Conservation (phyloP, 306 rosid genomes). For the Glycyrrhiza uralensis region DNA sequence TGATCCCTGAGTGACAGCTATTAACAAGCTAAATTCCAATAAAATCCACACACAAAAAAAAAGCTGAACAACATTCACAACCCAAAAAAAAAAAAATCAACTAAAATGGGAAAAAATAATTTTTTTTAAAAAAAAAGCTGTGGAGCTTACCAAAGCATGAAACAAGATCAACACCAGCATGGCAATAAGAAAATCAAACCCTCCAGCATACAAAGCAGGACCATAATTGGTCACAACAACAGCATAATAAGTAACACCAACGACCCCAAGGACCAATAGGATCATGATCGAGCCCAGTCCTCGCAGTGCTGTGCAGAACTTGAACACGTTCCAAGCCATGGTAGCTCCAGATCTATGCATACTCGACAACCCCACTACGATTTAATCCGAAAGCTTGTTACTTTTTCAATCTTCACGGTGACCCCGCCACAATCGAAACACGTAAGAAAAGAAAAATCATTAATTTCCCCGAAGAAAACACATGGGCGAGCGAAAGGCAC, state of each 20-base stretch:
- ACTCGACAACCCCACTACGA: slow-evolving; percentile 26
- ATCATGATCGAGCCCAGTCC: slow-evolving; percentile 99
- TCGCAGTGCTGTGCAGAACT: slow-evolving; percentile 94
- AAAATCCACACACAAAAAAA: neutral
- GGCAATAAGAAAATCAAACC: slow-evolving; percentile 67
- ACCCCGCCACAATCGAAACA: slow-evolving; percentile 12
- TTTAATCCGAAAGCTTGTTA: slow-evolving; percentile 11
- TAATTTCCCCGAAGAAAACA: slow-evolving; percentile 1
- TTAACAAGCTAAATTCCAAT: slow-evolving; percentile 9
- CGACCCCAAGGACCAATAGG: slow-evolving; percentile 91
- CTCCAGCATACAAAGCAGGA: slow-evolving; percentile 70
- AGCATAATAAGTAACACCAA: slow-evolving; percentile 93
- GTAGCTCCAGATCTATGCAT: slow-evolving; percentile 99
- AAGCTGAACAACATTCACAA: slow-evolving; percentile 1
- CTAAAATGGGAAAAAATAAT: neutral
- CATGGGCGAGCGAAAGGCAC: slow-evolving; percentile 3
- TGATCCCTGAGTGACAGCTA: slow-evolving; percentile 6
- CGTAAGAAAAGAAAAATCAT: neutral
- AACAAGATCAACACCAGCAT: slow-evolving; percentile 75
- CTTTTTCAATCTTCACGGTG: neutral
- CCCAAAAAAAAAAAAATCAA: neutral
- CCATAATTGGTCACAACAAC: slow-evolving; percentile 90
- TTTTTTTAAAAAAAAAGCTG: neutral
- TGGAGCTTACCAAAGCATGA: slow-evolving; percentile 71
- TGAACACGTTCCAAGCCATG: slow-evolving; percentile 99